phyloP scores from a whole-genome alignment of 306 rosid species.

The Coriaria nepalensis region DNA sequence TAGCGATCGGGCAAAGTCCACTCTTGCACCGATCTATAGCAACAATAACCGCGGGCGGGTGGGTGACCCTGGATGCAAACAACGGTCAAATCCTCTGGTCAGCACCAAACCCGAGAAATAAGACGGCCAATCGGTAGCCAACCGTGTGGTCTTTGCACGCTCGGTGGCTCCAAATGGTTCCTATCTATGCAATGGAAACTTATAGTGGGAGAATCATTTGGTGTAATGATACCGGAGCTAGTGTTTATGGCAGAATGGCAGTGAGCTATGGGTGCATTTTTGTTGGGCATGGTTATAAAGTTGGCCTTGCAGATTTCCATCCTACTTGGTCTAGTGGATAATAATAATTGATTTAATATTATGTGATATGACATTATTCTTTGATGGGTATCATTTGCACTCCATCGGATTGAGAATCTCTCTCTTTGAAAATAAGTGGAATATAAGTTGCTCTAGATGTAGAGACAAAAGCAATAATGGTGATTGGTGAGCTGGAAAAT shows the following conservation, averaged over 20 bases:
- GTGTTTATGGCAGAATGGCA: slow-evolving; percentile 16
- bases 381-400: too few relatives aligned
- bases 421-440: too few relatives aligned
- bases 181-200: slow-evolving; percentile 21
- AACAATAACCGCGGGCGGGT: slow-evolving; percentile 19
- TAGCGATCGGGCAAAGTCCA: slow-evolving; percentile 12
- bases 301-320: slow-evolving; percentile 22
- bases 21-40: slow-evolving; percentile 21
- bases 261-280: slow-evolving; percentile 22
- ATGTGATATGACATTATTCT: too few relatives aligned
- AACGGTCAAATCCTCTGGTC: slow-evolving; percentile 21
- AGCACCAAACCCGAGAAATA: slow-evolving; percentile 24
- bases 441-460: too few relatives aligned
- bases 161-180: slow-evolving; percentile 29
- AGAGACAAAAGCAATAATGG: too few relatives aligned
- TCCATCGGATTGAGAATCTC: too few relatives aligned
- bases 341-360: too few relatives aligned
- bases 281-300: slow-evolving; percentile 18
- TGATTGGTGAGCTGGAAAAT: too few relatives aligned
- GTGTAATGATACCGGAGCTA: slow-evolving; percentile 20
- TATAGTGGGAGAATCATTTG: slow-evolving; percentile 17
- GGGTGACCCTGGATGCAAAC: slow-evolving; percentile 27
- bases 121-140: slow-evolving; percentile 17
- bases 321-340: slow-evolving; percentile 33
- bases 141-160: slow-evolving; percentile 25